Base-by-base conservation (phyloP, 495 filamentous ascomycete genomes). In the Talaromyces adpressus region DNA sequence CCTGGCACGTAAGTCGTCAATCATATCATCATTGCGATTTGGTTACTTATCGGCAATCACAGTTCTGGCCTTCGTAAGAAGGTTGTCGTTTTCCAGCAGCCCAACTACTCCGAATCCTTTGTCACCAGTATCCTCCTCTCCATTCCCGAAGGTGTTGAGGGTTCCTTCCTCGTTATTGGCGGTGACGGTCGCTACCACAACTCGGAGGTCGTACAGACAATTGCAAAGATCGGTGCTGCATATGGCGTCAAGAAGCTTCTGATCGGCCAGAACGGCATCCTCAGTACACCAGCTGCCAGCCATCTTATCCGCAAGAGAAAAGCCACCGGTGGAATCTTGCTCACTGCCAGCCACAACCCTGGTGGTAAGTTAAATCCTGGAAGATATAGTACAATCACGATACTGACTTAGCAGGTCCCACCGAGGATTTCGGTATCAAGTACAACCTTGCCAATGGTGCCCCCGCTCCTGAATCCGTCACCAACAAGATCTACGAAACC, bases 241-340 rank as follows among this genome's bases (percentile, higher is more conserved):
- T 98, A 98, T 73, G 95, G 94, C 62, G 94, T 98, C 70, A 97
- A 96, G 90, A 98, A 98, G 87, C 85, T 98, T 18, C 75, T 98
- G 69, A 88, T 98, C 73, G 94, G 94, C 41, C 93, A 97, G 78
- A 81, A 95, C 79, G 94, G 94, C 74, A 97, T 98, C 72, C 80
- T 98, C 68, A 96, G 91, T 70, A 98, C 94, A 41, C 94, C 94
- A 3, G 95, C 94, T 62, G 92, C 95, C 64, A 95, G 91, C 73
- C 92, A 98, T 76, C 78, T 98, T 66, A 98, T 98, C 69, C 85
- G 95, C 66, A 91, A 93, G 79, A 84, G 89, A 65, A 89, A 92
- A 72, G 94, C 95, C 34, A 98, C 94, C 47, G 94, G 94, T 71
- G 94, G 94, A 70, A 98, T 98, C 63, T 82, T 98, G 58, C 79